These are phyloP conservation scores for Neofusicoccum sp. DNA, from an alignment of 2,329 filamentous ascomycete species.

Conservation along the genomic window DNA sequence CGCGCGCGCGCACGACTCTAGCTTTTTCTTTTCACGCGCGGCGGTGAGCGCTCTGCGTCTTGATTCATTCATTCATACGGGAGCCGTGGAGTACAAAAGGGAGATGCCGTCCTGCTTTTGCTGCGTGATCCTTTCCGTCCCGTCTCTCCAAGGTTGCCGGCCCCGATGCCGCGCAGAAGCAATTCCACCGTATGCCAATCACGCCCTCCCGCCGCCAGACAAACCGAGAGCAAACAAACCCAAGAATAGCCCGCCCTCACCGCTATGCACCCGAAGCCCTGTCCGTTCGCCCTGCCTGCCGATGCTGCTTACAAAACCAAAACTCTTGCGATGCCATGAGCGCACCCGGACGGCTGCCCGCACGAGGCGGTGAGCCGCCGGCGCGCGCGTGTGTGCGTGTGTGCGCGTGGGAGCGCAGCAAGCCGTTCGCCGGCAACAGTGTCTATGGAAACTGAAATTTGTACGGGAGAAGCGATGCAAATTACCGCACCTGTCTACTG, in stretches of 20 bases:
- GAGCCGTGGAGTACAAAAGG: conserved; percentile 13
- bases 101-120: conserved; percentile 12
- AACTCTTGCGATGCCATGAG: neutral
- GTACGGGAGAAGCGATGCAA: conserved; percentile 27
- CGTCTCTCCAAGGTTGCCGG: conserved; percentile 8
- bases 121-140: conserved; percentile 9
- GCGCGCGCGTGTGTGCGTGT: neutral
- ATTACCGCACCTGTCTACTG: conserved; percentile 25
- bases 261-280: conserved; percentile 10
- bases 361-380: conserved; percentile 8
- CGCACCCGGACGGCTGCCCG: neutral
- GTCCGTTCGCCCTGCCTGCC: neutral
- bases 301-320: conserved; percentile 8
- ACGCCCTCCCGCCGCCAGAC: neutral
- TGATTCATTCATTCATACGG: conserved; percentile 15
- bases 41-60: conserved; percentile 7
- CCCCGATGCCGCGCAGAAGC: conserved; percentile 12
- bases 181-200: conserved; percentile 10
- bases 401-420: neutral
- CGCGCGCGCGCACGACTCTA: neutral
- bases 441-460: conserved; percentile 22
- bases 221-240: conserved; percentile 8
- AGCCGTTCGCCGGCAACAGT: neutral
- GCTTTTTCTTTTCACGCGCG: neutral
- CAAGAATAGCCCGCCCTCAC: conserved; percentile 6